Conservation (phyloP, 805 yeast genomes). For the Sugiyamaella qingdaonensis region DNA sequence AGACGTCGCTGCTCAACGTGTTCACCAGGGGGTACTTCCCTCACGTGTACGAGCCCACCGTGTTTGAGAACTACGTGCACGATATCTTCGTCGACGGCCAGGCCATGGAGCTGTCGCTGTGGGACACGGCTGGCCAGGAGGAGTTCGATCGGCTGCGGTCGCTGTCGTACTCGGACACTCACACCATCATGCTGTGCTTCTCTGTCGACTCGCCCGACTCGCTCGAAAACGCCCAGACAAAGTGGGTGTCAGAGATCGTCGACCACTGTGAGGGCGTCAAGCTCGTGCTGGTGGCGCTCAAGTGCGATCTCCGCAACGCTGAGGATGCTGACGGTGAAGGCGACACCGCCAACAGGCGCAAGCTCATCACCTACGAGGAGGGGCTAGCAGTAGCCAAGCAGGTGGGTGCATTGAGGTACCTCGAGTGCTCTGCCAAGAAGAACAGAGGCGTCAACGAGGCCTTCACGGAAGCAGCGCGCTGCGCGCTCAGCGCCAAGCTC, state of each 20-base stretch:
- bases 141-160: constrained; percentile 94
- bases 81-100: constrained; percentile 94
- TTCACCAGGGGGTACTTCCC: constrained; percentile 98
- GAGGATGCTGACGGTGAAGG: constrained; percentile 26
- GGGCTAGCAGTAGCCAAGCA: constrained; percentile 89
- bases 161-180: constrained; percentile 89
- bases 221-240: constrained; percentile 86
- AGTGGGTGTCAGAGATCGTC: constrained; percentile 96
- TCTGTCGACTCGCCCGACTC: constrained; percentile 93
- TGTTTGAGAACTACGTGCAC: constrained; percentile 94
- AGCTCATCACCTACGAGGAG: constrained; percentile 80
- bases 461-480: constrained; percentile 96
- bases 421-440: constrained; percentile 95
- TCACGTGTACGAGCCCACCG: constrained; percentile 97
- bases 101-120: constrained; percentile 83
- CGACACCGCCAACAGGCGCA: constrained; percentile 33
- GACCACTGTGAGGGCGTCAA: constrained; percentile 97
- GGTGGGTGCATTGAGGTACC: constrained; percentile 89
- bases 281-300: constrained; percentile 86
- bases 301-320: constrained; percentile 79
- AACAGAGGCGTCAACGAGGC: constrained; percentile 99
- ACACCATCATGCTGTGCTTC: constrained; percentile 94
- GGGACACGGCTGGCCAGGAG: constrained; percentile 99
- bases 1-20: constrained; percentile 88
- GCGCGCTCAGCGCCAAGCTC: constrained; percentile 86